phyloP scores from a whole-genome alignment of 2,329 filamentous ascomycete genomes.

The Alternaria viburni region DNA sequence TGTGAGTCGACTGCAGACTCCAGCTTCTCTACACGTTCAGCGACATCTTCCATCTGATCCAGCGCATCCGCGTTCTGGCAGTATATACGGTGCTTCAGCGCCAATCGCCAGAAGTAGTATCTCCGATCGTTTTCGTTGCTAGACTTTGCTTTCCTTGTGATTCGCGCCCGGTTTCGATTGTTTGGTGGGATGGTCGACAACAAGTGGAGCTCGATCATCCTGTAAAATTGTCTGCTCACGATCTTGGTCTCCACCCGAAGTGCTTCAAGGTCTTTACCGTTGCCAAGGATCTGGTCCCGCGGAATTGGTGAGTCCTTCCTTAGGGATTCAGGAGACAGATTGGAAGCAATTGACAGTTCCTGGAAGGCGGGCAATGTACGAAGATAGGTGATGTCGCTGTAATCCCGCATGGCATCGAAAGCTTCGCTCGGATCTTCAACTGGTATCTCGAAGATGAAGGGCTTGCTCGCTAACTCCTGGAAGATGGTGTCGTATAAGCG shows the following conservation, averaged over 20 bases:
- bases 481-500: constrained; percentile 84
- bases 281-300: constrained; percentile 63
- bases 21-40: constrained; percentile 74
- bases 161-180: constrained; percentile 56
- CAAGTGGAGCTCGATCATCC: constrained; percentile 77
- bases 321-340: constrained; percentile 58
- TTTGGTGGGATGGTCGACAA: constrained; percentile 61
- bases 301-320: constrained; percentile 59
- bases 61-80: constrained; percentile 75
- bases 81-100: constrained; percentile 79
- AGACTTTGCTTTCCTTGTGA: constrained; percentile 53
- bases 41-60: constrained; percentile 67
- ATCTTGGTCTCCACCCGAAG: constrained; percentile 73
- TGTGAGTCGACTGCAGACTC: constrained; percentile 72
- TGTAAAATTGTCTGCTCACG: constrained; percentile 74
- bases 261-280: constrained; percentile 58
- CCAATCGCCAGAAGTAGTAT: constrained; percentile 74
- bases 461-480: constrained; percentile 67
- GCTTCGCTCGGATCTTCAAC: constrained; percentile 92
- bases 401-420: constrained; percentile 80
- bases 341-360: constrained; percentile 59
- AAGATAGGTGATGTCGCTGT: constrained; percentile 73
- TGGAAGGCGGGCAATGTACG: constrained; percentile 65
- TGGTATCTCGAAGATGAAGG: constrained; percentile 80
- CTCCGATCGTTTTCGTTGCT: constrained; percentile 65